Conservation (phyloP, 208 protist genomes). For the Crithidia brevicula region DNA sequence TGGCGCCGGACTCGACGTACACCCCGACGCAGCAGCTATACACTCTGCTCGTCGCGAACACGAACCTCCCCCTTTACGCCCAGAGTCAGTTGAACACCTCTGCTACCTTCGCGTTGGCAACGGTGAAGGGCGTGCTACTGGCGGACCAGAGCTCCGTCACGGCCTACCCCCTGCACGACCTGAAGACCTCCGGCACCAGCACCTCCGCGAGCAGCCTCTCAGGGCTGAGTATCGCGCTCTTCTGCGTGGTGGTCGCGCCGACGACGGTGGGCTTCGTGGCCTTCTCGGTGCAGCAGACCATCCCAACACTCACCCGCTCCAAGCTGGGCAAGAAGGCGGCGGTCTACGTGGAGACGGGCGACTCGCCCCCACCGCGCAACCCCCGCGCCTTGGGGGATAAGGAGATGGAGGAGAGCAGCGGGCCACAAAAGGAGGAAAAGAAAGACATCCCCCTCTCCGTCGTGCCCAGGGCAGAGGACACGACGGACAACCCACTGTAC, state of each 20-base stretch:
- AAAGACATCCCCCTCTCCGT: constrained; percentile 32
- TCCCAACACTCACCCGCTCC: constrained; percentile 45
- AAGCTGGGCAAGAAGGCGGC: constrained; percentile 32
- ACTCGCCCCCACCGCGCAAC: constrained; percentile 68
- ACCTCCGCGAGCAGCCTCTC: constrained; percentile 12
- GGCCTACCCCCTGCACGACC: constrained; percentile 26
- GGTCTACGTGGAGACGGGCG: constrained; percentile 35
- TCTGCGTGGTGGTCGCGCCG: constrained; percentile 61
- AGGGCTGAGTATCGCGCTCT: constrained; percentile 47
- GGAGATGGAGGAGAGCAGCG: constrained; percentile 15
- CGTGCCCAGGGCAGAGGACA: constrained; percentile 45
- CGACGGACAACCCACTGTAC: constrained; percentile 59
- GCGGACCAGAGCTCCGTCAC: constrained; percentile 32
- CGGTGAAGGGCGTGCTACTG: constrained; percentile 48
- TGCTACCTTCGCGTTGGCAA: constrained; percentile 48
- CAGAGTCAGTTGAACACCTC: constrained; percentile 29
- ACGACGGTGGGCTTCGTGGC: constrained; percentile 63
- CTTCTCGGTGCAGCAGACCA: constrained; percentile 74
- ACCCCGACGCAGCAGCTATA: constrained; percentile 40
- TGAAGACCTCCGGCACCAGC: constrained; percentile 22
- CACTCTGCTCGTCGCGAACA: constrained; percentile 23
- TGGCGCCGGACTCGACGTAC: constrained; percentile 28
- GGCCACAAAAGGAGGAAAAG: not conserved
- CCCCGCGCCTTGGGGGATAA: constrained; percentile 19
- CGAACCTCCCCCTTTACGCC: constrained; percentile 34